These are phyloP conservation scores for Sugiyamaella marilandica DNA, from an alignment of 805 yeast genomes.

Conservation along the genomic window DNA sequence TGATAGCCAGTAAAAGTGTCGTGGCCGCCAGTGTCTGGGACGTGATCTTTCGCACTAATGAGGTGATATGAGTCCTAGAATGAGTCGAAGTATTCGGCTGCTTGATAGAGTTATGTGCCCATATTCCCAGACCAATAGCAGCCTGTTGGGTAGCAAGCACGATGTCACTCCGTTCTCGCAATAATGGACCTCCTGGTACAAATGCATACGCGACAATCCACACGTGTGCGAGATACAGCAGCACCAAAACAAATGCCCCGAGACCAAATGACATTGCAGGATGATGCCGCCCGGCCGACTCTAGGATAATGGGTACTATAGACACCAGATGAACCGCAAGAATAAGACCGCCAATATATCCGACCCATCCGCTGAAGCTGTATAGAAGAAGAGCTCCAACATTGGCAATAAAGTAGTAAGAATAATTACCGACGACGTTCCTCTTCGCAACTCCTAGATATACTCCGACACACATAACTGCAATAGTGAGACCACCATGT, in stretches of 20 bases:
- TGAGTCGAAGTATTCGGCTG: slow-evolving; percentile 15
- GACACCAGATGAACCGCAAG: slow-evolving; percentile 59
- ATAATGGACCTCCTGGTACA: slow-evolving; percentile 86
- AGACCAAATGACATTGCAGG: slow-evolving; percentile 45
- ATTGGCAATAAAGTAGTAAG: slow-evolving; percentile 41
- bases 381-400: slow-evolving; percentile 51
- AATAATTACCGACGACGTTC: slow-evolving; percentile 30
- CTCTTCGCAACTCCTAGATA: slow-evolving; percentile 39
- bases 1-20: slow-evolving; percentile 40
- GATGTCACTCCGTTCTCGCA: slow-evolving; percentile 85
- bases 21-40: slow-evolving; percentile 27
- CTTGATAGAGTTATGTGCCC: slow-evolving; percentile 25
- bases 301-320: slow-evolving; percentile 56
- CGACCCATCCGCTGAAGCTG: slow-evolving; percentile 58
- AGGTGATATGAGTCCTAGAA: slow-evolving; percentile 16
- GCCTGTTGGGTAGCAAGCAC: slow-evolving; percentile 55
- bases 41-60: slow-evolving; percentile 23
- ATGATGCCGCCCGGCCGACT: slow-evolving; percentile 49
- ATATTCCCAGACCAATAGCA: slow-evolving; percentile 51
- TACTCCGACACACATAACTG: slow-evolving; percentile 54
- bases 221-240: slow-evolving; percentile 73
- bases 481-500: slow-evolving; percentile 65
- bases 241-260: slow-evolving; percentile 43
- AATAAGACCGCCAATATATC: slow-evolving; percentile 66
- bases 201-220: slow-evolving; percentile 99